Conservation (phyloP, 2,329 filamentous ascomycete genomes). For the Diaporthe sp. region DNA sequence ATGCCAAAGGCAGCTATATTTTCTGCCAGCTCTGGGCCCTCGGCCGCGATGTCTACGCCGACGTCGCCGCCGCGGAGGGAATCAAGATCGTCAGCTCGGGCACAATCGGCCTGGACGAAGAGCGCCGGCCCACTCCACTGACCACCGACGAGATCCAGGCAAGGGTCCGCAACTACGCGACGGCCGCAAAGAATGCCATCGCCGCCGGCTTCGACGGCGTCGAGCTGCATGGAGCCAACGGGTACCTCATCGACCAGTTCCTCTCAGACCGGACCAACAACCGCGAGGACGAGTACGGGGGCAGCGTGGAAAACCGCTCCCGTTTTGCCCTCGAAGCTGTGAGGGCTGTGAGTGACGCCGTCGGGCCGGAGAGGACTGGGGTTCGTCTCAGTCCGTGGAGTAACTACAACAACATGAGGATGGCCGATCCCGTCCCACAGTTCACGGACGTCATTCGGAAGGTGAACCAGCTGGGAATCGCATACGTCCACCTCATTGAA, state of each 20-base stretch:
- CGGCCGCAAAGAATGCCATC: constrained; percentile 59
- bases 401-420: constrained; percentile 7
- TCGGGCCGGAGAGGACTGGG: constrained; percentile 20
- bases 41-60: constrained; percentile 65
- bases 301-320: constrained; percentile 67
- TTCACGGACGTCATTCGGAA: constrained; percentile 21
- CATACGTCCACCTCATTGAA: constrained; percentile 34
- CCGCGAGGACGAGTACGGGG: constrained; percentile 68
- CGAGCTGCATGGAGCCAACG: constrained; percentile 58
- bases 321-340: constrained; percentile 67
- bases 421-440: constrained; percentile 27
- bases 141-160: constrained; percentile 58
- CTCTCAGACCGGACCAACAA: constrained; percentile 67
- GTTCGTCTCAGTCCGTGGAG: constrained; percentile 26
- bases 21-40: constrained; percentile 74
- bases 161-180: constrained; percentile 50
- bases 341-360: constrained; percentile 56
- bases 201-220: constrained; percentile 65
- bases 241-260: constrained; percentile 67
- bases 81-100: constrained; percentile 43
- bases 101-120: constrained; percentile 3
- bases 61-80: constrained; percentile 47
- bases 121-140: constrained; percentile 52
- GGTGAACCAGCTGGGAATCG: constrained; percentile 7
- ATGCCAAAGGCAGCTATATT: constrained; percentile 70